Evolutionary conservation across 441 rosid species (phyloP), one percentile per base, ranked within the genome.

Genomic region (Geranium incanum): DNA sequence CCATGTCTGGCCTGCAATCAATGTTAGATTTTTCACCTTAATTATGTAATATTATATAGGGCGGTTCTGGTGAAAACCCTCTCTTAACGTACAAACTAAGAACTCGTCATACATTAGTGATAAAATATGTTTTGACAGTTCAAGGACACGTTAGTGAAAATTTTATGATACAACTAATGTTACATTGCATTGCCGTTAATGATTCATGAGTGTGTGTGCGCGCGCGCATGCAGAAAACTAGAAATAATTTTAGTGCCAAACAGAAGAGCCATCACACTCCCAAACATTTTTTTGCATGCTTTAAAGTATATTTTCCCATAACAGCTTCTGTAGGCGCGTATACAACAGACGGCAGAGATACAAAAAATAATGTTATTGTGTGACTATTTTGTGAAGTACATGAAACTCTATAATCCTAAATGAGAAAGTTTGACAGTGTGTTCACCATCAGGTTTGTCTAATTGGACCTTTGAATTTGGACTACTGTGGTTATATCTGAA

Each of bases 1-100:
- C 90, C 87, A 67, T 79, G 75, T 70, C 86, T 80, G 72, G 82
- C 93, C 99, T 94, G 88, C 70, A 72, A 48, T 72, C 36, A 65
- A 76, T 4, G 28, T 9, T 57, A 57, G 3, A 57, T 1, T 15
- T 57, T 57, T 16, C 23, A 57, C 18, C 13, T 57, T 16, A 57
- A 57, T 18, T 50, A 50, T 3, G 16, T 50, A 13, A 12, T 50
- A 50, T 13, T 12, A 12, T 1, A 13, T 12, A 50, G 0, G 33
- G 33, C 0, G 33, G 33, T 23, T 23, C 33, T 23, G 33, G 33
- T 23, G 33, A 23, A 23, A 23, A 23, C 33, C 33, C 33, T 23
- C 33, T 23, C 33, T 23, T 23, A 0, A 23, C 33, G 33, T 23
- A 23, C 33, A 23, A 23, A 23, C 33, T 23, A 23, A 23, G 33